These are phyloP conservation scores for Rosellinia necatrix DNA, from an alignment of 2,329 filamentous ascomycete genomes.

Conservation along the genomic window DNA sequence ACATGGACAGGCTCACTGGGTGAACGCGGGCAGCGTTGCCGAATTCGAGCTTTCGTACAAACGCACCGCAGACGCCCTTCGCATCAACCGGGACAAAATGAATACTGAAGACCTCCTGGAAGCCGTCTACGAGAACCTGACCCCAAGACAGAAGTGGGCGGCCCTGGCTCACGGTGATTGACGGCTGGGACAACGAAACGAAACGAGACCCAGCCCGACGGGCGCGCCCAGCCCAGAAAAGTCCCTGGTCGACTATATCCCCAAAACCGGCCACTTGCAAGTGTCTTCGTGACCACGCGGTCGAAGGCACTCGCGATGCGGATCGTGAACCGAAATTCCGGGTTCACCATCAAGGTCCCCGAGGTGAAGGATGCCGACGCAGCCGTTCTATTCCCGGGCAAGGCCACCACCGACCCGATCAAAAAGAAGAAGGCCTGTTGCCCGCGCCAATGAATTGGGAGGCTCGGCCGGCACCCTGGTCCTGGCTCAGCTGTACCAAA, in stretches of 20 bases:
- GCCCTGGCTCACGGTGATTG: constrained; percentile 1
- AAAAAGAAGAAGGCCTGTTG: neutral
- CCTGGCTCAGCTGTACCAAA: constrained; percentile 2
- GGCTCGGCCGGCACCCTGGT: constrained; percentile 1
- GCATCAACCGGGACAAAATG: neutral
- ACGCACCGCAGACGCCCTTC: neutral
- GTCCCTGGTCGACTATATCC: neutral
- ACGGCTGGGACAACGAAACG: neutral
- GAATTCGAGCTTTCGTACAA: constrained; percentile 4
- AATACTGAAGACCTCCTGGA: neutral
- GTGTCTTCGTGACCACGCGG: constrained; percentile 1
- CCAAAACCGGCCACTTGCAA: neutral
- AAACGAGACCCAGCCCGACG: neutral
- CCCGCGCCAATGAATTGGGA: neutral
- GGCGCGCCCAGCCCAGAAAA: neutral
- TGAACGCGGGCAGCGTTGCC: neutral
- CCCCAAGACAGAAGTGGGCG: neutral
- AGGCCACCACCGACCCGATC: neutral
- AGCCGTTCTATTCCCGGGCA: neutral
- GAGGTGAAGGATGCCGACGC: neutral
- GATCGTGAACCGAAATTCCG: neutral
- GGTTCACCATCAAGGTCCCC: neutral
- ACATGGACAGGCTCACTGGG: neutral
- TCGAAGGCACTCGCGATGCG: neutral
- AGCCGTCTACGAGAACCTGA: neutral